A percentile compares a stretch with the other conserved stretches of the same genome.
These are phyloP conservation scores for Dactylellina sp. DNA, from an alignment of 2,329 filamentous ascomycete species.

Conservation along the genomic window DNA sequence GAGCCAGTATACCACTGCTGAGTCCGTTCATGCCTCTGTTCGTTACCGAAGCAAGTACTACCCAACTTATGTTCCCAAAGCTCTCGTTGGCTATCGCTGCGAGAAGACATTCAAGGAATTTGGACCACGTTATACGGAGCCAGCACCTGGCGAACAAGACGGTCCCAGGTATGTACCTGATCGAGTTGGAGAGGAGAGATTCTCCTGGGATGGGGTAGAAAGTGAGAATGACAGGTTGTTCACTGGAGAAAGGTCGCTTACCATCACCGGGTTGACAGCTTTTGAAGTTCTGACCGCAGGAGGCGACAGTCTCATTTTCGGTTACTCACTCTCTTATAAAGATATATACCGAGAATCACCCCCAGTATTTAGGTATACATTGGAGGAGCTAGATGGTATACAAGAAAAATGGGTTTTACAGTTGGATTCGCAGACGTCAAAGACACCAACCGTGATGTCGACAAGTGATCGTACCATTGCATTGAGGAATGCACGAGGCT, in stretches of 20 bases:
- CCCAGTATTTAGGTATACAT: slow-evolving; percentile 30
- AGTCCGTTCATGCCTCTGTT: slow-evolving; percentile 38
- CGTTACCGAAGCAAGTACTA: slow-evolving; percentile 28
- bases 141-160: background rate
- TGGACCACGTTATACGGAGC: background rate
- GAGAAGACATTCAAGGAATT: slow-evolving; percentile 13
- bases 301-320: slow-evolving; percentile 26
- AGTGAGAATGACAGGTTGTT: background rate
- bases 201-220: slow-evolving; percentile 24
- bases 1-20: slow-evolving; percentile 27
- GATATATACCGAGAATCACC: slow-evolving; percentile 46
- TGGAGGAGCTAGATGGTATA: slow-evolving; percentile 18
- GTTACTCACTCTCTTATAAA: slow-evolving; percentile 28
- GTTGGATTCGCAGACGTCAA: slow-evolving; percentile 4
- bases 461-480: slow-evolving; percentile 5
- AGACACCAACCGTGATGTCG: background rate
- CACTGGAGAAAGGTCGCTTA: slow-evolving; percentile 5
- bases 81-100: slow-evolving; percentile 25
- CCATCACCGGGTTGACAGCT: slow-evolving; percentile 21
- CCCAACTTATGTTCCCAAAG: slow-evolving; percentile 35
- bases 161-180: slow-evolving; percentile 4
- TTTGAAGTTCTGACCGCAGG: slow-evolving; percentile 41
- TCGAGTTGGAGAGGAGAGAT: slow-evolving; percentile 14
- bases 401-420: slow-evolving; percentile 38
- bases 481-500: slow-evolving; percentile 15